Evolutionary conservation across 768 basidiomycete species (phyloP), one percentile per base, ranked within the genome.

Genomic region (Hemileccinum rubropunctum): DNA sequence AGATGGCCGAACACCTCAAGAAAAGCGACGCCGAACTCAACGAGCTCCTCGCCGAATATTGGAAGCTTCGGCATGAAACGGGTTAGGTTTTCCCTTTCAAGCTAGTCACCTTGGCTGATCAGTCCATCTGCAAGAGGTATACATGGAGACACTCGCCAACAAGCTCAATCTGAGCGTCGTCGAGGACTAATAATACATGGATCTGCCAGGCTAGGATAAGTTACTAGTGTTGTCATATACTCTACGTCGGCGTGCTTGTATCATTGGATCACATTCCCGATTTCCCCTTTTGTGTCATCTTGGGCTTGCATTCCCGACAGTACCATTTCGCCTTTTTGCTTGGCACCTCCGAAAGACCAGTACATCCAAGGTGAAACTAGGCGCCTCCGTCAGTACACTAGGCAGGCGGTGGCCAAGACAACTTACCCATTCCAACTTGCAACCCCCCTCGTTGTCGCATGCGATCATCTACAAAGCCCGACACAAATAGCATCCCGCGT

Each of bases 131-230:
- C 55, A 91, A n/a, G 90, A 90, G 64, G 78, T 90, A 2, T 92
- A 89, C 59, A 91, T 91, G 89, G 89, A 90, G 66, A 90, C 85
- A 0, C 71, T 91, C 23, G 86, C 88, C 4, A 88, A 88, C 67
- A 88, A 88, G 58, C 73, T 92, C 38, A 88, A 86, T 45, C 76
- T 88, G 77, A 72, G 64, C 45, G 75, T 75, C 34, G 50, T 57
- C 28, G 60, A 66, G 3, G 64, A 62, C 17, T 65, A 60, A 45
- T 13, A 6, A 23, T 23, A 6, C 23, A 23, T 6, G 21, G 7
- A 37, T 38, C n/a, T 17, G 17, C 18, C 36, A 0, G 6, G 11
- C 12, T n/a, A 35, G 36, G 47, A 35, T 52, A 51, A 64, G 33
- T 62, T 52, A 52, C 47, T 45, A 46, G 47, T 57, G 21, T 20